Base-by-base conservation (phyloP, 225 moss, liverwort and hornwort species). In the Polytrichum commune region DNA sequence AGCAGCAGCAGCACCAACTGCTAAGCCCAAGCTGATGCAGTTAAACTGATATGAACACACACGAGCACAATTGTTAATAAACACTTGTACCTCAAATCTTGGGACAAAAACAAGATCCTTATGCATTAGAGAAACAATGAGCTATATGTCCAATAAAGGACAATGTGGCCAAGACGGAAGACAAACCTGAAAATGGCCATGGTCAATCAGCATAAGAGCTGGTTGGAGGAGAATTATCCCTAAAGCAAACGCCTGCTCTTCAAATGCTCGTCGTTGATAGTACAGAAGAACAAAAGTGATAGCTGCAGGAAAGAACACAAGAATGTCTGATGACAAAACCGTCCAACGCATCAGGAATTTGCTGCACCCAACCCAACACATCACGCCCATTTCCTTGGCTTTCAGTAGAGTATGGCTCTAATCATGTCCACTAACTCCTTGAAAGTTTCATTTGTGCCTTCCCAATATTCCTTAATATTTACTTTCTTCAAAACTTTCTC, bases 291-390 rank as follows among this genome's bases (percentile, higher is more conserved):
- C 78, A 66, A 98, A 98, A 70, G 81, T 81, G 20, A 98, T 58
- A 80, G 85, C 95, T 88, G 95, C 98, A 90, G 98, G 98, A 89
- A 98, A 95, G 90, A 95, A 98, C 74, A 98, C 79, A 84, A 98
- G 92, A 78, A 93, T 55, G 78, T 98, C 98, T 74, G 98, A 95
- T 73, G 90, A 91, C 75, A 98, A 86, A 72, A 98, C 98, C 72
- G 93, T 95, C 98, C 98, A 98, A 76, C 98, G 98, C 98, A 98
- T 95, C 81, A 98, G 78, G 56, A 93, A 70, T 82, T 98, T 98
- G 91, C 98, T 98, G 98, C 98, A 90, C 82, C 94, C 79, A 85
- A 83, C 88, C 77, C 82, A 77, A 27, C 55, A 67, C 78, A 90
- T 85, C 84, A 87, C 77, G 72, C 77, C 83, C 33, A 78, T 74